phyloP scores from a whole-genome alignment of 768 basidiomycete genomes.

The Amylocystis lapponica region DNA sequence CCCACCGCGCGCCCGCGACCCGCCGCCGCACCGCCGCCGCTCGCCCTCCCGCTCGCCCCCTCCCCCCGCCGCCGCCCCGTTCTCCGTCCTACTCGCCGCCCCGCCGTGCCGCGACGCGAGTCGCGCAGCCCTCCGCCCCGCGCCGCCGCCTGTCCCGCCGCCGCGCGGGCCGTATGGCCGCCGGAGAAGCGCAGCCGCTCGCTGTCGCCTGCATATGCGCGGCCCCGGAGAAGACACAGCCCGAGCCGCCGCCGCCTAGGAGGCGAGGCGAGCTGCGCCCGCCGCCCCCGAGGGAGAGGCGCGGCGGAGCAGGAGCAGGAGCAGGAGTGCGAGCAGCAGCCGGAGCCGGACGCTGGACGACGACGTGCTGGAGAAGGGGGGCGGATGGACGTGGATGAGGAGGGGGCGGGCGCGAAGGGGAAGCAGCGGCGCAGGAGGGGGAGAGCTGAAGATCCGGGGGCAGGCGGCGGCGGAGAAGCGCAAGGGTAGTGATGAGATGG shows the following conservation, averaged over 20 bases:
- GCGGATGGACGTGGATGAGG: slow-evolving; percentile 17
- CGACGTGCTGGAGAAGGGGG: neutral
- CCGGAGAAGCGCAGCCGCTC: slow-evolving; percentile 28
- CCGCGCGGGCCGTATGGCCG: slow-evolving; percentile 16
- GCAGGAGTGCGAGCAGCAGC: slow-evolving; percentile 21
- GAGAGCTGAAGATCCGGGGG: slow-evolving; percentile 73
- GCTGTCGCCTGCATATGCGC: slow-evolving; percentile 27
- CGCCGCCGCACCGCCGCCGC: slow-evolving; percentile 16
- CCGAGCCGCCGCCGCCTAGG: slow-evolving; percentile 32
- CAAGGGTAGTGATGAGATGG: slow-evolving; percentile 50
- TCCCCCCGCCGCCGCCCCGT: slow-evolving; percentile 37
- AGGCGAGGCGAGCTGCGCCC: slow-evolving; percentile 9
- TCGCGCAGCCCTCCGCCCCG: slow-evolving; percentile 51
- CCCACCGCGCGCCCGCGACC: slow-evolving; percentile 11
- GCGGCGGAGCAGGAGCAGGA: slow-evolving; percentile 19
- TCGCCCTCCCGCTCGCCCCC: slow-evolving; percentile 32
- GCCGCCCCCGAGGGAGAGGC: slow-evolving; percentile 2
- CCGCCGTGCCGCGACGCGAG: slow-evolving; percentile 34
- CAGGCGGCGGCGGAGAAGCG: slow-evolving; percentile 52
- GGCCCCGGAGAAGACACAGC: slow-evolving; percentile 20
- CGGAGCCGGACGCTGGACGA: slow-evolving; percentile 15
- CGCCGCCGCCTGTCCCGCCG: slow-evolving; percentile 25
- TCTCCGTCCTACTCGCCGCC: slow-evolving; percentile 45
- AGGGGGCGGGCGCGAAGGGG: neutral
- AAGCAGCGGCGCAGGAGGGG: slow-evolving; percentile 20